phyloP scores from a whole-genome alignment of 495 filamentous ascomycete genomes.

The Trichoderma virens region DNA sequence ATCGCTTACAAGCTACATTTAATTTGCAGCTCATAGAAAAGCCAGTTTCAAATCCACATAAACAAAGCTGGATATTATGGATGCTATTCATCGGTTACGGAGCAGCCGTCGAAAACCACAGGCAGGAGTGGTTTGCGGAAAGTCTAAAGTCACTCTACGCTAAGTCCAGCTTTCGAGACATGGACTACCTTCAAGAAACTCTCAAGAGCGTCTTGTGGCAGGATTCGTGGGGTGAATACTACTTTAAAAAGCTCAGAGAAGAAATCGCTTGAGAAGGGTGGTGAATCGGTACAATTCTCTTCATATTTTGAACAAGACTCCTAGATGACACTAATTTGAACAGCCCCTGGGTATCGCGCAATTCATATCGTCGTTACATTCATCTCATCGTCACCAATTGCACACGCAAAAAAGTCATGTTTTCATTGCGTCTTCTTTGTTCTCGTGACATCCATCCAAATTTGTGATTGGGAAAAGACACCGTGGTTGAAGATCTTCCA shows the following conservation, averaged over 20 bases:
- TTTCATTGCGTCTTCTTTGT: no score
- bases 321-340: no score
- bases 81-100: background rate
- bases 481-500: constrained; percentile 13
- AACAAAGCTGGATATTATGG: background rate
- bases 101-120: background rate
- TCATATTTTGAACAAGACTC: no score
- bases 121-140: background rate
- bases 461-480: no score
- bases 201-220: background rate
- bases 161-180: background rate
- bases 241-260: background rate
- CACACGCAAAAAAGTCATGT: no score
- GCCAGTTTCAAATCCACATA: background rate
- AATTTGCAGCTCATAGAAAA: background rate
- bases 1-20: background rate
- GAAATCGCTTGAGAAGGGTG: background rate
- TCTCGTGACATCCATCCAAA: no score
- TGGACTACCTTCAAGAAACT: background rate
- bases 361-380: no score
- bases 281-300: background rate
- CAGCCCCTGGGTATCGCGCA: no score
- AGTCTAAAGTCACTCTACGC: background rate
- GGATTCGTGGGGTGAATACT: background rate
- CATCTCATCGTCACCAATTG: no score